Evolutionary conservation across 345 rosid genomes (phyloP), one percentile per base, ranked within the genome.

Genomic region (Lumnitzera racemosa): DNA sequence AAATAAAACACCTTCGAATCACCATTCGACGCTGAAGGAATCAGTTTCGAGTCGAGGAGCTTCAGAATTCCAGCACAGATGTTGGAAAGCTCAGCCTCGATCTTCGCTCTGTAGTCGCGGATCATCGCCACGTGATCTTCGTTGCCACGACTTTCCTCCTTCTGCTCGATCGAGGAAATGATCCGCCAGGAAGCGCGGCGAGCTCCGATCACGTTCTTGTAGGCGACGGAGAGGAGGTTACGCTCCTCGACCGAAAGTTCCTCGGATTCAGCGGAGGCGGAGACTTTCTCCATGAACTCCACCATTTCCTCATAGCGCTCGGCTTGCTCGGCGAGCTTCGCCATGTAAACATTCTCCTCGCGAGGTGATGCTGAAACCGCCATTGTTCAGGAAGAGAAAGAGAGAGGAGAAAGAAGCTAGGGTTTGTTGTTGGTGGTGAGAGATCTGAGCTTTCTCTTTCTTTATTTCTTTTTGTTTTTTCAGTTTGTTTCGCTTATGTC

Each of bases 231-330:
- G 65, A 91, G 96, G 62, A 91, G 98, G 77, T 89, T 91, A 12
- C 98, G 69, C 72, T 91, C 96, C 75, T 90, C 96, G 4, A 90
- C 82, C 58, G 82, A 76, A 62, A 90, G 90, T 66, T 85, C 97
- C 47, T 83, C 92, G 55, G 70, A 62, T 17, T 79, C 84, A 5
- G 59, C 78, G 36, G 88, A 51, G 55, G 81, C 74, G 3, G 94
- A 76, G 55, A 90, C 94, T 63, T 85, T 85, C 74, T 90, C 96
- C 96, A 85, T 90, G 79, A 76, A 90, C 72, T 85, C 91, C 10
- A 90, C 97, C 97, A 90, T 90, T 65, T 90, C 97, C 73, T 90
- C 94, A 72, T 90, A 88, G 29, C 96, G 94, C 76, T 91, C 95
- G 23, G 96, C 98, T 67, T 88, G 96, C 75, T 91, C 95, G 23